Evolutionary conservation across 306 rosid genomes (phyloP), one percentile per base, ranked within the genome.

Genomic region (Benincasa hispida): DNA sequence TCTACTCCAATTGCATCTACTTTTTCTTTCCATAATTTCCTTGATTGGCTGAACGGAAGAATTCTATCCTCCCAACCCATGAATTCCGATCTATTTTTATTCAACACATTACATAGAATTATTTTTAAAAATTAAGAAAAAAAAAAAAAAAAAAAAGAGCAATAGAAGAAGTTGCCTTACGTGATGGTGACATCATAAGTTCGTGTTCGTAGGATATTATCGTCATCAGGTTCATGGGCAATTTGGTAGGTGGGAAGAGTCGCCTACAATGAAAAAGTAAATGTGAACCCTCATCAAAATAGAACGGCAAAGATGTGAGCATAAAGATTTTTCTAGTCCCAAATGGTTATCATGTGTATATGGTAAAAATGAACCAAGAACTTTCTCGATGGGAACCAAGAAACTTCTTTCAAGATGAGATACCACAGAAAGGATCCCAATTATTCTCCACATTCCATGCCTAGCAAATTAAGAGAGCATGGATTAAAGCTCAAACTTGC

Each of bases 111-210:
- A 39, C 32, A 60, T 2, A 67, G 0, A 42, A 27, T 18, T 48
- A 25, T 15, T 48, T 27, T 63, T 1, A 21, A 27, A 14, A 70
- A 51, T 63, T 1, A 21, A 27, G 19, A 70, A 51, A 8, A 17
- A 24, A 10, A 2, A 65, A 78, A 58, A 81, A 22, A 30, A 13
- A 7, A 12, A 32, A 59, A 19, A 17, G 55, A 74, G 30, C 5
- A 67, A 35, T 51, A 37, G 2, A 59, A 34, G 53, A 70, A 32
- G 47, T 28, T 19, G 8, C 56, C 96, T 85, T 90, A 94, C 97
- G 99, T 89, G 79, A 94, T 90, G 90, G 93, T 92, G 81, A 94
- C 88, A 72, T 91, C 99, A 53, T 94, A 92, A 2, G 99, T 92
- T 77, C 97, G 89, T 41, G 99, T 94, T 37, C 93, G 90, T 66